These are phyloP conservation scores for Picochlorum sp. DNA, from an alignment of 139 green algal genomes.

Conservation along the genomic window DNA sequence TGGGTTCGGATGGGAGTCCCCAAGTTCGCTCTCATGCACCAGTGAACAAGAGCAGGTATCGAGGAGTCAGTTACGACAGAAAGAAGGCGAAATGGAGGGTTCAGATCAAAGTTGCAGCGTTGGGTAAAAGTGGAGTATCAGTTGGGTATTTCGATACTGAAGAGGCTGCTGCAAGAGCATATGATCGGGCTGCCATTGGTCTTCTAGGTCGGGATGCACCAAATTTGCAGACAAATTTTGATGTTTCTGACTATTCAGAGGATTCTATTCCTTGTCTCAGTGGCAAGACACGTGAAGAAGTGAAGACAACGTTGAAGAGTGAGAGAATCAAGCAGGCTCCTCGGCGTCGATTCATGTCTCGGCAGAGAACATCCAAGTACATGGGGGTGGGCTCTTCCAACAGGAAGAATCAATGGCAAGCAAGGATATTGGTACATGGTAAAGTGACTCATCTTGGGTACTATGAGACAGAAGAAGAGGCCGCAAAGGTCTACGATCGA, in stretches of 20 bases:
- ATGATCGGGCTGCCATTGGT: conserved; percentile 60
- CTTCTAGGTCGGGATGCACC: conserved; percentile 47
- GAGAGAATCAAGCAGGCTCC: conserved; percentile 59
- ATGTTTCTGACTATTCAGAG: conserved; percentile 22
- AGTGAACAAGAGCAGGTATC: conserved; percentile 45
- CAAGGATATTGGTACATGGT: conserved; percentile 66
- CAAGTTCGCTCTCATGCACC: conserved; percentile 4
- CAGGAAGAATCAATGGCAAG: conserved; percentile 73
- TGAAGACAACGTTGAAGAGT: conserved; percentile 62
- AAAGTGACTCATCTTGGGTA: conserved; percentile 66
- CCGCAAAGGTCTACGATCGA: conserved; percentile 61
- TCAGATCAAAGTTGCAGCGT: conserved; percentile 62
- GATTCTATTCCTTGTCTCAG: conserved; percentile 34
- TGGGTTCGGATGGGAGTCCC: background rate
- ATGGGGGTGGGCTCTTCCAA: conserved; percentile 65
- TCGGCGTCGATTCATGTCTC: conserved; percentile 36
- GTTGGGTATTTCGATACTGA: conserved; percentile 62
- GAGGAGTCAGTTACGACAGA: conserved; percentile 61
- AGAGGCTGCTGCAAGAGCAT: conserved; percentile 42
- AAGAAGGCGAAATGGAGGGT: conserved; percentile 73
- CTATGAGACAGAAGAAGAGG: conserved; percentile 63
- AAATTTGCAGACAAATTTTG: conserved; percentile 41
- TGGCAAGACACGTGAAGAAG: conserved; percentile 58
- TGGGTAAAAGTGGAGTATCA: conserved; percentile 57
- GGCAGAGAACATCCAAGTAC: conserved; percentile 51